phyloP scores from a whole-genome alignment of 2,329 filamentous ascomycete species.

The Colletotrichum limetticola region DNA sequence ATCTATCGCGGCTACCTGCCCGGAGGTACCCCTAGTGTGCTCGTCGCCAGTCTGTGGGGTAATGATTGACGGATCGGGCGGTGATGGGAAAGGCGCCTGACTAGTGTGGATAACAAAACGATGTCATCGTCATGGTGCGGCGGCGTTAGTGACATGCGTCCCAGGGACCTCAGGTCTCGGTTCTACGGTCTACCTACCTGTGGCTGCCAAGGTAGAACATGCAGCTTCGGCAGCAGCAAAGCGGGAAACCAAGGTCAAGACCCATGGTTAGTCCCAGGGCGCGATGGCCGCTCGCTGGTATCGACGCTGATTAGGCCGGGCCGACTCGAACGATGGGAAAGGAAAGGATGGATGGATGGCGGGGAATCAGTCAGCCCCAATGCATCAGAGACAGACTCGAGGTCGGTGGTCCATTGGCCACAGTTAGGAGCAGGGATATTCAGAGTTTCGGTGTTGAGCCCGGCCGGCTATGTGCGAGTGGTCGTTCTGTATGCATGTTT shows the following conservation, averaged over 20 bases:
- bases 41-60: background rate
- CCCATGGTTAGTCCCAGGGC: background rate
- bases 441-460: conserved; percentile 2
- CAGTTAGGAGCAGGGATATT: background rate
- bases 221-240: background rate
- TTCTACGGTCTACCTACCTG: background rate
- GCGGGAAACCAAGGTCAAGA: background rate
- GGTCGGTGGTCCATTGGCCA: background rate
- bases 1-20: conserved; percentile 18
- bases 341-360: background rate
- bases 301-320: conserved; percentile 19
- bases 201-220: background rate
- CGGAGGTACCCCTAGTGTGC: background rate
- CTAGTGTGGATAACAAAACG: conserved; percentile 14
- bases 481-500: background rate
- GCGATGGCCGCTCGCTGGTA: conserved; percentile 18
- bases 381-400: background rate
- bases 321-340: conserved; percentile 13
- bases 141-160: background rate
- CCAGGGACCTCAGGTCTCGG: no score
- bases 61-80: background rate
- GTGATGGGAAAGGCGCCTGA: background rate
- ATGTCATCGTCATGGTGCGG: conserved; percentile 29
- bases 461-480: background rate
- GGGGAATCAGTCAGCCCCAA: background rate